phyloP scores from a whole-genome alignment of 2,329 filamentous ascomycete species.

The Fusarium acutatum region DNA sequence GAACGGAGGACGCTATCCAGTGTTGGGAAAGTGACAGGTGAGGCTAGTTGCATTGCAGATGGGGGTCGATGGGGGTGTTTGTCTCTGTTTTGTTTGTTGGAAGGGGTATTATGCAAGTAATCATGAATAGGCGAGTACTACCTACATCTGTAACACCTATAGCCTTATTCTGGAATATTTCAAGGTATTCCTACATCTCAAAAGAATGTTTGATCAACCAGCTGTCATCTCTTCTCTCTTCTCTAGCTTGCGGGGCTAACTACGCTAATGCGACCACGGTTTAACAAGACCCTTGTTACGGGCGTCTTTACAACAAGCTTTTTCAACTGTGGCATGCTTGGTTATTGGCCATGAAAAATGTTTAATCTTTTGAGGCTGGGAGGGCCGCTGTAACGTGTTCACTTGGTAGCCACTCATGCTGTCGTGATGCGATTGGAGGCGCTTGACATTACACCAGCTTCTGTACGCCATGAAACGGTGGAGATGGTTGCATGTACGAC shows the following conservation, averaged over 20 bases:
- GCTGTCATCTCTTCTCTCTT: neutral
- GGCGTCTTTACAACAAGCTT: neutral
- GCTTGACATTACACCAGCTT: neutral
- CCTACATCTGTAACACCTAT: rapidly evolving
- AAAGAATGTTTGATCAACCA: neutral
- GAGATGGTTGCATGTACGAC: neutral
- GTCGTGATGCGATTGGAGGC: neutral
- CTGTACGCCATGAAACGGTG: neutral
- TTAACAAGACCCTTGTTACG: neutral
- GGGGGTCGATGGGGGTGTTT: neutral
- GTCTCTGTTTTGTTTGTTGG: neutral
- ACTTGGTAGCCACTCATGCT: neutral
- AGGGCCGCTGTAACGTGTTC: neutral
- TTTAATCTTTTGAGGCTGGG: neutral
- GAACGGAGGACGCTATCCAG: neutral
- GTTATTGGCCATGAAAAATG: neutral
- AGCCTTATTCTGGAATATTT: rapidly evolving
- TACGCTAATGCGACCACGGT: constrained; percentile 14
- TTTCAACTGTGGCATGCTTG: neutral
- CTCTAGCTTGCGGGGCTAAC: neutral
- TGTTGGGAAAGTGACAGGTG: neutral
- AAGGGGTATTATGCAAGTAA: neutral
- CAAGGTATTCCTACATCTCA: rapidly evolving
- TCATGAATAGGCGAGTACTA: too few species aligned
- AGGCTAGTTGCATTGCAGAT: neutral